A percentile compares a stretch with the other conserved stretches of the same genome.
Evolutionary conservation across 2,329 filamentous ascomycete genomes (phyloP).

Genomic region (Nemania diffusa): DNA sequence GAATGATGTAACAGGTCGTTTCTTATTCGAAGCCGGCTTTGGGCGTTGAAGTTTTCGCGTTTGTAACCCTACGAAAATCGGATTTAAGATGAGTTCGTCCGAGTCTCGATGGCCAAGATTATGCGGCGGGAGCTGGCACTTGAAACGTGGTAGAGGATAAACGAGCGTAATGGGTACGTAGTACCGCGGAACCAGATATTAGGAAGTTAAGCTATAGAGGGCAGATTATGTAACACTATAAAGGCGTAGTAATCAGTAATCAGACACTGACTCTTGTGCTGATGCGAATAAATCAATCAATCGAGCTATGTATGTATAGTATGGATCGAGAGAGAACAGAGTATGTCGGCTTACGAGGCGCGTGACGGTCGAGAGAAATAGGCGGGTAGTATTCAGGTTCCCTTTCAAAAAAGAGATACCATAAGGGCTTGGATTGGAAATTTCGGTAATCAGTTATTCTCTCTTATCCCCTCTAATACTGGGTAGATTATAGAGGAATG

Average conservation of each 20-base stretch:
- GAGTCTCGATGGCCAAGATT: conserved; percentile 15
- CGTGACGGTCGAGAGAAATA: background rate
- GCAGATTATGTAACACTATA: conserved; percentile 1
- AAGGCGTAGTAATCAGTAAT: background rate
- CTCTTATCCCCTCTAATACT: background rate
- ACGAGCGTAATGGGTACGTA: conserved; percentile 67
- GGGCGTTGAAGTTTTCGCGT: background rate
- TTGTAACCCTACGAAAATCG: background rate
- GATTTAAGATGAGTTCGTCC: conserved; percentile 16
- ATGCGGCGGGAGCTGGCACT: conserved; percentile 26
- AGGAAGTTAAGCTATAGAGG: background rate
- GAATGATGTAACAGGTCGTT: background rate
- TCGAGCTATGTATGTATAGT: background rate
- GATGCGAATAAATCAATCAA: background rate
- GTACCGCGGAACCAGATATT: conserved; percentile 51
- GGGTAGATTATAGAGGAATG: background rate
- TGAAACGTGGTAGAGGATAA: conserved; percentile 41
- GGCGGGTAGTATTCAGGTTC: background rate
- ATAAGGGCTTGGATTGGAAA: background rate
- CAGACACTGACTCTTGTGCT: background rate
- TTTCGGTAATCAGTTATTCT: background rate
- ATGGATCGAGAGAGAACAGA: background rate
- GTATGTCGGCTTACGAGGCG: conserved; percentile 14
- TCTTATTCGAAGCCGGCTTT: background rate
- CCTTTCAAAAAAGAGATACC: background rate